Evolutionary conservation across 768 basidiomycete genomes (phyloP), one percentile per base, ranked within the genome.

Genomic region (Termitomyces heimii): DNA sequence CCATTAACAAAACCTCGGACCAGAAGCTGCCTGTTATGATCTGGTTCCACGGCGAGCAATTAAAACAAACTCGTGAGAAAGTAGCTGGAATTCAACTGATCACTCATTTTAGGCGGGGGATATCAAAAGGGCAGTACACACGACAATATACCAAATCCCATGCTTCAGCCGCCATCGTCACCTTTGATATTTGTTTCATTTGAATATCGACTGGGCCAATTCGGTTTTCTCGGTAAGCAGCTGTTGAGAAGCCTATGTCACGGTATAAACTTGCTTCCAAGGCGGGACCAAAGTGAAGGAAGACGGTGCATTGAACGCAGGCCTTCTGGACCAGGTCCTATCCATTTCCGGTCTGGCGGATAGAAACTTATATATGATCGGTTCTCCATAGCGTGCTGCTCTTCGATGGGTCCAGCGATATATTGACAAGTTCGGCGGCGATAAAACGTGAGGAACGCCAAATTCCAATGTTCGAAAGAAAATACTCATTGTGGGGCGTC

Each of bases 151-250:
- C 71, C 74, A 3, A 67, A 73, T 32, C 57, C 67, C 28, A 61
- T 76, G 43, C 55, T 75, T 52, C 62, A 65, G 2, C 66, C 70
- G 3, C 69, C 71, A 22, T 52, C 62, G 63, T 39, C 73, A 68
- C 31, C 73, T n/a, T 56, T 75, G 55, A 71, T 78, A 9, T 75
- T 75, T 53, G 73, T 71, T 3, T 71, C 75, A 0, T 75, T 78
- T 48, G 72, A 73, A 59, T 76, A 77, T 59, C 70, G 76, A 4
- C 60, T 77, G 5, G 74, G 76, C 5, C 72, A 73, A 54, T 74
- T 76, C 45, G 75, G 75, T 0, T 76, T 76, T 56, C 65, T 76
- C 0, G 73, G 75, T 71, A 59, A 57, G 67, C 40, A n/a, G 3
- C 8, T 31, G 28, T 3, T n/a, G 2, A 12, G 18, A 42, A 22